Base-by-base conservation (phyloP, 2,329 filamentous ascomycete species). In the Pseudopyricularia javanii region DNA sequence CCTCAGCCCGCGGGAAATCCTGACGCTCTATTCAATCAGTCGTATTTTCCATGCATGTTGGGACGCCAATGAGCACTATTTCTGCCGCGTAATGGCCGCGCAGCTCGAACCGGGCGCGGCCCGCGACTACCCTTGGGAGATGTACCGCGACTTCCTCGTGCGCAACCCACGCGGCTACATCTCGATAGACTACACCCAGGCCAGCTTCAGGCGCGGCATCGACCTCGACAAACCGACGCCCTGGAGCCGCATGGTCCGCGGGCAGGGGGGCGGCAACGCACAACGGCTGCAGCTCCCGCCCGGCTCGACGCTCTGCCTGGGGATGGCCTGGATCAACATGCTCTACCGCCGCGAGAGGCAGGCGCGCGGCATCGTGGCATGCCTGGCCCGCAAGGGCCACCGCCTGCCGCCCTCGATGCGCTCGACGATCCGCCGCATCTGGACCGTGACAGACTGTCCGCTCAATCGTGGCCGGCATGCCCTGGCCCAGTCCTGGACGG, bases 361-460 rank as follows among this genome's bases (percentile, higher is more conserved):
- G 34, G 73, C 79, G 55, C 68, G 74, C 26, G 78, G 86, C 58
- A 86, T 89, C 57, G 63, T 86, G n/a, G 74, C 75, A 14, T 68
- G 74, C 12, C 70, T 90, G 58, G 77, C 77, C 0, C 69, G 75
- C 14, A 67, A 74, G 45, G 83, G 82, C 1, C 75, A 82, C 54
- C 73, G 75, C 9, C 66, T 81, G 51, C 83, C 83, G 0, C 49
- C 56, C 1, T 9, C 24, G 35, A 54, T 56, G 49, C 52, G 56
- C 54, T 56, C 57, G 54, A 56, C 59, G 47, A 52, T 57, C 49
- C 11, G 72, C 74, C 86, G 86, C 61, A 70, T 88, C 17, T 93
- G 88, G 88, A 74, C 86, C 51, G 61, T 87, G 33, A 80, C 89
- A 71, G 86, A 90, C 60, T 68, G 83, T 4, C 69, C 78, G 0